A percentile compares a stretch with the other conserved stretches of the same genome.
Evolutionary conservation across 306 rosid genomes (phyloP).

Genomic region (Glycine latifolia): DNA sequence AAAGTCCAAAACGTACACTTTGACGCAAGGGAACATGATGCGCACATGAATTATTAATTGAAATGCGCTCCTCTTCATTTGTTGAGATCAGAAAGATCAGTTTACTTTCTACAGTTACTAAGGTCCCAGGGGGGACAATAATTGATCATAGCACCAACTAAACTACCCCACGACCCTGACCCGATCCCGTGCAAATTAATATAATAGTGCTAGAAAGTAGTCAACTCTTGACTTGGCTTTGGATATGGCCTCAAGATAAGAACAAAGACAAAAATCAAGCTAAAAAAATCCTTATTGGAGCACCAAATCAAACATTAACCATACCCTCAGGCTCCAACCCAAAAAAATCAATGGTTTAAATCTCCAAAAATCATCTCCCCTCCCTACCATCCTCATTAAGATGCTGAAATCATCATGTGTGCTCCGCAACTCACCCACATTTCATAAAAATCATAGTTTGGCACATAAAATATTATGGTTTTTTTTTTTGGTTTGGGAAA

Average conservation of each 20-base stretch:
- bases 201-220: not conserved
- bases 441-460: not conserved
- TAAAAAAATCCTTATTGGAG: too few species aligned
- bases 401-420: slow-evolving; percentile 5
- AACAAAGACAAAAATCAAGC: not conserved
- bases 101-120: not conserved
- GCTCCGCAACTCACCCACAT: not conserved
- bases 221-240: slow-evolving; percentile 3
- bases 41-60: not conserved
- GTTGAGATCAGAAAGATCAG: not conserved
- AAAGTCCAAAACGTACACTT: too few species aligned
- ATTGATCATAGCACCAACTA: slow-evolving; percentile 6
- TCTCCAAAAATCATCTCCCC: not conserved
- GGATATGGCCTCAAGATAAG: not conserved
- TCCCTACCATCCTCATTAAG: not conserved
- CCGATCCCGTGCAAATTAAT: not conserved
- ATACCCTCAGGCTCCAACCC: not conserved
- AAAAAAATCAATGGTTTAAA: not conserved
- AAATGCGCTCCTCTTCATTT: not conserved
- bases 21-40: too few species aligned
- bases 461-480: not conserved
- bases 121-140: not conserved
- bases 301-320: not conserved
- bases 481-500: not conserved
- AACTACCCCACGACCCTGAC: not conserved